Evolutionary conservation across 208 protist genomes (phyloP), one percentile per base, ranked within the genome.

Genomic region (Crithidia mellificae): DNA sequence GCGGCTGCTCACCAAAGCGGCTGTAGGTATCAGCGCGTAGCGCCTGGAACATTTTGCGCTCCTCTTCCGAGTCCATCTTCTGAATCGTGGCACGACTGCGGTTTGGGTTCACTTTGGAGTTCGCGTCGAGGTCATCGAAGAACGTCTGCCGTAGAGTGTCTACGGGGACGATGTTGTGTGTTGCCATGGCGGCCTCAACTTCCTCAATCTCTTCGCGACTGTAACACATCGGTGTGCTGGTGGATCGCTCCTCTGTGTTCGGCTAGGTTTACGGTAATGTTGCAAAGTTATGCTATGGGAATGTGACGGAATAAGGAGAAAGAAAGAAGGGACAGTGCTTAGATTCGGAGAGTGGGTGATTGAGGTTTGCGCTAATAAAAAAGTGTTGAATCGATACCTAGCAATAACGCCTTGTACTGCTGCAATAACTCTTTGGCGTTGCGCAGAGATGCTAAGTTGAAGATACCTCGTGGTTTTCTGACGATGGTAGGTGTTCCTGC

Each of bases 121-220:
- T 82, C 17, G 76, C 79, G 52, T 85, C 76, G 30, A 88, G 36
- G 34, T 88, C 83, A 25, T 68, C 70, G 36, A 88, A 88, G 44
- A 88, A 88, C 22, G 72, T 69, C 41, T 77, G 74, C 34, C 83
- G 78, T 32, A 88, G 52, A 32, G 51, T 41, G 55, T 78, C 72
- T 15, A 78, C 51, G 4, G 78, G 78, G 15, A 77, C 69, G n/a
- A 79, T 54, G 52, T 74, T 64, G 46, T 62, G 51, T 2, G 47
- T 17, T 20, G 39, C 29, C 29, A 38, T 43, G 11, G 65, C 56
- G 4, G 68, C 49, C 29, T 68, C 65, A 51, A 74, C n/a, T 57
- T 78, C 67, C 39, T 75, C 56, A 11, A 77, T 65, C 54, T 51
- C 74, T 27, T 52, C 51, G 17, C 14, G 58, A 29, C 29, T 68